These are phyloP conservation scores for Termitomyces sp. DNA, from an alignment of 768 basidiomycete genomes.

Conservation along the genomic window DNA sequence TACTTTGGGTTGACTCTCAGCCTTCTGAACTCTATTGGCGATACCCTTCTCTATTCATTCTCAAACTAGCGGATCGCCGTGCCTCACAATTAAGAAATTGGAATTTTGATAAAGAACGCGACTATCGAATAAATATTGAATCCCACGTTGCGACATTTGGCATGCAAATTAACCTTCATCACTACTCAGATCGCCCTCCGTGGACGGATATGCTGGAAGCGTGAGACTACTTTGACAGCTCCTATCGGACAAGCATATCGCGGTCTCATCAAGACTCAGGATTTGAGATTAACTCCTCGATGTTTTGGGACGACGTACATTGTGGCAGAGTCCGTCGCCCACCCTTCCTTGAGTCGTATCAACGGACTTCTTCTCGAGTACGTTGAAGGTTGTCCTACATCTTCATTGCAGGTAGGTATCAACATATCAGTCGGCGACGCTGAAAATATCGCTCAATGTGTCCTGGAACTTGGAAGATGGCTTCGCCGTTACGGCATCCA, in stretches of 20 bases:
- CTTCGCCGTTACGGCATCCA: not conserved
- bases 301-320: not conserved
- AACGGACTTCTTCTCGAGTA: slow-evolving; percentile 2
- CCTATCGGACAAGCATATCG: not conserved
- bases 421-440: not conserved
- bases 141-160: not conserved
- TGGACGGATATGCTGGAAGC: not conserved
- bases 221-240: not conserved
- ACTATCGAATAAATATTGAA: not conserved
- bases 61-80: not conserved
- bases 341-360: not conserved
- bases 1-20: not conserved
- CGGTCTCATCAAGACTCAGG: not conserved
- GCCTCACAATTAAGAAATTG: not conserved
- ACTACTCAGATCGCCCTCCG: not conserved
- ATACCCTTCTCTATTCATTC: not conserved
- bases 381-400: not conserved
- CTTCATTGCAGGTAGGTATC: not conserved
- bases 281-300: not conserved
- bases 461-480: not conserved
- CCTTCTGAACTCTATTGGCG: not conserved
- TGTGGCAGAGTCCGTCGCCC: not conserved
- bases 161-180: not conserved
- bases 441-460: not conserved
- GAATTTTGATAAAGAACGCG: not conserved